Percentiles rank a stretch among this genome's conserved stretches.
Conservation (phyloP, 1,139 yeast species). For the Blastobotrys proliferans region DNA sequence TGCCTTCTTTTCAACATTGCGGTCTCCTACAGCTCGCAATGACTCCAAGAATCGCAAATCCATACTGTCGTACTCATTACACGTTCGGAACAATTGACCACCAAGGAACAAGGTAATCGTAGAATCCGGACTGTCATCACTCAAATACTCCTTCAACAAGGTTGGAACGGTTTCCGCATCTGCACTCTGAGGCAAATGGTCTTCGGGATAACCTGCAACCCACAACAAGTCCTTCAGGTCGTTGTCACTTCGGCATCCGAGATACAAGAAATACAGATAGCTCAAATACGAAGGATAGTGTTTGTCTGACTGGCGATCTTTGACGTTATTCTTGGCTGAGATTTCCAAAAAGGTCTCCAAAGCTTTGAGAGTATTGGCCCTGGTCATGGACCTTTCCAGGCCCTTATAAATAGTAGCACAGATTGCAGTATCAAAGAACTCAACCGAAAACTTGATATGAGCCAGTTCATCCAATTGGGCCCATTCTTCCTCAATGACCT, state of each 20-base stretch:
- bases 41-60: conserved; percentile 53
- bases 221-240: conserved; percentile 46
- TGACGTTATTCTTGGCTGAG: conserved; percentile 38
- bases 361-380: conserved; percentile 51
- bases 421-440: conserved; percentile 55
- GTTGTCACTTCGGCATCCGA: conserved; percentile 46
- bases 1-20: conserved; percentile 26
- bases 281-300: conserved; percentile 30
- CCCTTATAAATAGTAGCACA: conserved; percentile 57
- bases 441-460: conserved; percentile 38
- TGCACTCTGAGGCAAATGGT: conserved; percentile 1
- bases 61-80: conserved; percentile 49
- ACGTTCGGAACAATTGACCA: conserved; percentile 48
- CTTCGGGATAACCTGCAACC: conserved; percentile 44
- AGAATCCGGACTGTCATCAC: conserved; percentile 41
- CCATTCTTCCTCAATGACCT: conserved; percentile 42
- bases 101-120: conserved; percentile 50
- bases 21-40: conserved; percentile 39
- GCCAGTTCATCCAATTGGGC: conserved; percentile 46
- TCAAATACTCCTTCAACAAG: conserved; percentile 47
- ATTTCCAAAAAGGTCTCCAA: conserved; percentile 49
- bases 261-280: conserved; percentile 54
- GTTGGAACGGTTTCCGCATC: conserved; percentile 46
- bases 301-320: conserved; percentile 15
- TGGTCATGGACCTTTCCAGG: conserved; percentile 56